Evolutionary conservation across 192 early-diverging fungal species (phyloP), one percentile per base, ranked within the genome.

Genomic region (Backusella macrospora): DNA sequence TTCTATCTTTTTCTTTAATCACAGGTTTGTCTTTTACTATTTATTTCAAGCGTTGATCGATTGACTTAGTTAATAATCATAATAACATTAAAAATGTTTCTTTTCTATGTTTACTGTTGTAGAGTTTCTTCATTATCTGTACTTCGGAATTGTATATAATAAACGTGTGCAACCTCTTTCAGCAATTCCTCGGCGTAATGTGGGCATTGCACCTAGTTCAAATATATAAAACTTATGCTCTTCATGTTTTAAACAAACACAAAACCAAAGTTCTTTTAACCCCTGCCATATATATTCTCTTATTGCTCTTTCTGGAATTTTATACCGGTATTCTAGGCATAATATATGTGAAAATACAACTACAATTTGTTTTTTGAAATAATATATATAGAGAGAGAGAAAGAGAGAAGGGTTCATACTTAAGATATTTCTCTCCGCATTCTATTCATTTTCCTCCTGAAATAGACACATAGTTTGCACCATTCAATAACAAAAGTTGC

Each of bases 171-270:
- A 59, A 23, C 21, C 49, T 3, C 12, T 55, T 26, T 23, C 49
- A 55, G 23, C 52, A 59, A 18, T 59, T 5, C 52, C 52, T 59
- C 52, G 52, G 52, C 26, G 52, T 59, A 26, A 59, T 59, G 26
- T 59, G 21, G 18, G 12, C 52, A 59, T 59, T 59, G 2, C 18
- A 9, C 52, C 52, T 59, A 59, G 52, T 59, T 46, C 21, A 26
- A 59, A 59, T 59, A 59, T 59, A 46, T 59, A 59, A 12, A 26
- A 10, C 23, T 46, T 46, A 14, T 3, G 45, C 14, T 46, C 21
- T 59, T 59, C 26, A 21, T 13, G 52, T 23, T 59, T 26, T 59
- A 26, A 59, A 59, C 21, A 59, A 59, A 59, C 52, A 59, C 21
- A 59, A 8, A 59, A 59, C 7, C 45, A 46, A 46, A 46, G 29